These are phyloP conservation scores for Talaromyces marneffei DNA, from an alignment of 2,329 filamentous ascomycete species.

Conservation along the genomic window DNA sequence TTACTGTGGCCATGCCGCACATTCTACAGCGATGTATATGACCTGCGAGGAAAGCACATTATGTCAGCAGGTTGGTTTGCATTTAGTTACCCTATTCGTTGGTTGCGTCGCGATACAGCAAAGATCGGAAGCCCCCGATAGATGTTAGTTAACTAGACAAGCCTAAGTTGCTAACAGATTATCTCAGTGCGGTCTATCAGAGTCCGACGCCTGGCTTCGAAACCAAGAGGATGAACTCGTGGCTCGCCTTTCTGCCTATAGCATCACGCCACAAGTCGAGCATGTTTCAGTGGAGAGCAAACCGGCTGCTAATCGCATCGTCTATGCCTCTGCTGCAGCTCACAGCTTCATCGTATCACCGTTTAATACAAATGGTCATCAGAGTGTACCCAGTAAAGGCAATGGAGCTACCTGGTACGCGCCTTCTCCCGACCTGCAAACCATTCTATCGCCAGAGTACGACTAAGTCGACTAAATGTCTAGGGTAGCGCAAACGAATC, in stretches of 20 bases:
- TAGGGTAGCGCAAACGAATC: background rate
- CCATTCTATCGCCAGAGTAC: background rate
- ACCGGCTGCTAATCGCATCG: slow-evolving; percentile 1
- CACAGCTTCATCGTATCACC: slow-evolving; percentile 13
- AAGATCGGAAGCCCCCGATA: background rate
- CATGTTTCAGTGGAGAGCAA: background rate
- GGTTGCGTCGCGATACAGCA: background rate
- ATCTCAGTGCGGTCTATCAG: slow-evolving; percentile 11
- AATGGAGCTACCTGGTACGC: slow-evolving; percentile 2
- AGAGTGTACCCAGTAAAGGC: background rate
- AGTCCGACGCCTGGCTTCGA: slow-evolving; percentile 11
- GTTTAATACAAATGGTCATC: background rate
- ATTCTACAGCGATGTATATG: slow-evolving; percentile 7
- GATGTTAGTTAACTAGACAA: background rate
- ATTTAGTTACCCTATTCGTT: background rate
- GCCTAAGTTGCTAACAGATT: background rate
- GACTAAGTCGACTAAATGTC: background rate
- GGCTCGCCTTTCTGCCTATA: slow-evolving; percentile 11
- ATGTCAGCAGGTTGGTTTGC: slow-evolving; percentile 14
- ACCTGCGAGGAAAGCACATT: slow-evolving; percentile 3
- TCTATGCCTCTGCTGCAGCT: slow-evolving; percentile 13
- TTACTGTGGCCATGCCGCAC: slow-evolving; percentile 9
- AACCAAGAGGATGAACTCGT: slow-evolving; percentile 13
- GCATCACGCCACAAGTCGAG: slow-evolving; percentile 2
- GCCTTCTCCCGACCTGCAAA: background rate